phyloP scores from a whole-genome alignment of 106 monocot species.

The Ottelia alismoides region DNA sequence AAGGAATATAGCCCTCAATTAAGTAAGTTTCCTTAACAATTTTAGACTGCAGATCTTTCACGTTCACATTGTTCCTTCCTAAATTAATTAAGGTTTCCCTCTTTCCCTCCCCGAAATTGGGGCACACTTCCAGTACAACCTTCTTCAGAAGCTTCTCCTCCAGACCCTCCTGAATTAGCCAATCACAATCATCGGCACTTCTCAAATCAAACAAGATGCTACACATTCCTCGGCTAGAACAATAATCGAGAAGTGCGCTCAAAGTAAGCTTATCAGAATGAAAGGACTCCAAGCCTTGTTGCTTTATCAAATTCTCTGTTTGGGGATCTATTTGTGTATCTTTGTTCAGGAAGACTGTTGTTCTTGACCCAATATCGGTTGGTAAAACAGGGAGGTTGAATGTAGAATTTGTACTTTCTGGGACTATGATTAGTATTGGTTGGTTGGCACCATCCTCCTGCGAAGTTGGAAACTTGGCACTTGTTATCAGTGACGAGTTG shows the following conservation, averaged over 20 bases:
- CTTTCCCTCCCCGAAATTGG: constrained; percentile 22
- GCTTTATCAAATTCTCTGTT: constrained; percentile 7
- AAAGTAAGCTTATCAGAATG: constrained; percentile 38
- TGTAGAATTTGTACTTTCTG: constrained; percentile 13
- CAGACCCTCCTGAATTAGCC: constrained; percentile 29
- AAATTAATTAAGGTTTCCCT: constrained; percentile 7
- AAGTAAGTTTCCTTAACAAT: constrained; percentile 26
- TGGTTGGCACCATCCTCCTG: constrained; percentile 59
- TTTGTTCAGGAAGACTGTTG: constrained; percentile 39
- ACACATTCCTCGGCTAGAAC: constrained; percentile 40
- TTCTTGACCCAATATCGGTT: constrained; percentile 10
- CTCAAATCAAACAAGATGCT: constrained; percentile 60
- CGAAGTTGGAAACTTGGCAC: constrained; percentile 36
- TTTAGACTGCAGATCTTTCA: constrained; percentile 36
- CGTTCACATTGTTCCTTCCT: constrained; percentile 13
- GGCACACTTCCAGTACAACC: constrained; percentile 47
- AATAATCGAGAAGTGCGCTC: constrained; percentile 42
- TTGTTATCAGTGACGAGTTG: constrained; percentile 22
- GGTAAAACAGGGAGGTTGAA: constrained; percentile 25
- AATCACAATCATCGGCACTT: constrained; percentile 9
- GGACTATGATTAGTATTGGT: constrained; percentile 50
- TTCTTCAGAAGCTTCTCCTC: constrained; percentile 55
- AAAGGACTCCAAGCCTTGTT: constrained; percentile 29
- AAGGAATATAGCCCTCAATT: constrained; percentile 55
- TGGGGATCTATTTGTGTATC: constrained; percentile 26